These are phyloP conservation scores for Fibroporia radiculosa DNA, from an alignment of 768 basidiomycete species.

Conservation along the genomic window DNA sequence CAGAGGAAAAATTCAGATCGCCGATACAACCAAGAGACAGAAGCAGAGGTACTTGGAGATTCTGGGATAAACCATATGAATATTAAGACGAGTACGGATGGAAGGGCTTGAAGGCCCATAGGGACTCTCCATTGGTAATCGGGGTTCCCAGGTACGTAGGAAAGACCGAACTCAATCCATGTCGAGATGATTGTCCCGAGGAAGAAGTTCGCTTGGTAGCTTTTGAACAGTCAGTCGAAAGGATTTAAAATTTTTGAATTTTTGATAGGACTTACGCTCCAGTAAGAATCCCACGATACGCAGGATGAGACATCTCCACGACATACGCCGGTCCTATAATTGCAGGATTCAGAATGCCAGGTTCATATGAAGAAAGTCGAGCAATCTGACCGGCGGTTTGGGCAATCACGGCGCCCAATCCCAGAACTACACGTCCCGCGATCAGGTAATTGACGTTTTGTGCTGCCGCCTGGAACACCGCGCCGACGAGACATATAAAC, in stretches of 20 bases:
- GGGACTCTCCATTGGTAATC: slow-evolving; percentile 62
- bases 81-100: slow-evolving; percentile 47
- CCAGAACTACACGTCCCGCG: slow-evolving; percentile 31
- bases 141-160: slow-evolving; percentile 28
- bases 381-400: slow-evolving; percentile 1
- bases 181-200: slow-evolving; percentile 15
- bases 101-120: slow-evolving; percentile 51
- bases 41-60: slow-evolving; percentile 50
- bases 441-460: slow-evolving; percentile 45
- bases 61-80: slow-evolving; percentile 58
- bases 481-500: slow-evolving; percentile 57
- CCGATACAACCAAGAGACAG: not conserved
- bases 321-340: slow-evolving; percentile 48
- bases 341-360: slow-evolving; percentile 7
- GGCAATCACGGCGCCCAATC: slow-evolving; percentile 29
- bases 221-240: not conserved
- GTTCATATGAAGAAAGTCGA: slow-evolving; percentile 29
- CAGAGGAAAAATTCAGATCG: not conserved
- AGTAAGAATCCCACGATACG: slow-evolving; percentile 44
- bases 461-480: slow-evolving; percentile 45
- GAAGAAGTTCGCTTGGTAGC: slow-evolving; percentile 11
- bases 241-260: slow-evolving; percentile 3
- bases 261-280: slow-evolving; percentile 44
- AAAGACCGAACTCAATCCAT: slow-evolving; percentile 35
- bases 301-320: slow-evolving; percentile 60